Evolutionary conservation across 345 rosid species (phyloP).

Genomic region (Eucalyptus urophylla): DNA sequence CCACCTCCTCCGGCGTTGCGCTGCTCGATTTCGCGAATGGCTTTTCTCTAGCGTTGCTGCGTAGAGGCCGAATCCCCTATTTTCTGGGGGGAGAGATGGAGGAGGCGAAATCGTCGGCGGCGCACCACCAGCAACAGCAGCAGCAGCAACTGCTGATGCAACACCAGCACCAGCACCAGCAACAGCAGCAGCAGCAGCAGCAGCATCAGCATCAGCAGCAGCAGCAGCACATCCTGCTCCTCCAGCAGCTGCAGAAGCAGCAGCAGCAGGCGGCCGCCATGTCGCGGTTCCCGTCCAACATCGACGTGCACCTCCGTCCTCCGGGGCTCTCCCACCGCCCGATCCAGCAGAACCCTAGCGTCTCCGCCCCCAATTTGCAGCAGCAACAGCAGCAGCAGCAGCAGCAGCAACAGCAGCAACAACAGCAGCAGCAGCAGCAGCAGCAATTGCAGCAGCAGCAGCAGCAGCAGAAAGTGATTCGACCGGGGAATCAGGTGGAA

Average conservation of each 20-base stretch:
- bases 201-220: conserved; percentile 30
- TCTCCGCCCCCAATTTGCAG: not conserved
- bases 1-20: not conserved
- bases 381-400: not conserved
- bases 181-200: conserved; percentile 11
- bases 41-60: not conserved
- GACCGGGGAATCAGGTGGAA: conserved; percentile 66
- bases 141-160: conserved; percentile 36
- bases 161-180: conserved; percentile 35
- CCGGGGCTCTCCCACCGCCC: conserved; percentile 39
- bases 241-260: conserved; percentile 57
- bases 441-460: not conserved
- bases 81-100: conserved; percentile 22
- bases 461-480: conserved; percentile 39
- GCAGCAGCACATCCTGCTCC: conserved; percentile 28
- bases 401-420: conserved; percentile 4
- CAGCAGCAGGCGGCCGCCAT: conserved; percentile 76
- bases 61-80: not conserved
- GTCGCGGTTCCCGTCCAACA: conserved; percentile 90
- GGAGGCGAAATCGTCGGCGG: conserved; percentile 40
- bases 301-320: conserved; percentile 68
- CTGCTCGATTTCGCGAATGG: not conserved
- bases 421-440: conserved; percentile 3
- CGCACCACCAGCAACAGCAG: not conserved
- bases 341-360: conserved; percentile 25